Percentiles rank a stretch among this genome's conserved stretches.
phyloP scores from a whole-genome alignment of 1,139 yeast species.

The Hyphopichia pseudoburtonii region DNA sequence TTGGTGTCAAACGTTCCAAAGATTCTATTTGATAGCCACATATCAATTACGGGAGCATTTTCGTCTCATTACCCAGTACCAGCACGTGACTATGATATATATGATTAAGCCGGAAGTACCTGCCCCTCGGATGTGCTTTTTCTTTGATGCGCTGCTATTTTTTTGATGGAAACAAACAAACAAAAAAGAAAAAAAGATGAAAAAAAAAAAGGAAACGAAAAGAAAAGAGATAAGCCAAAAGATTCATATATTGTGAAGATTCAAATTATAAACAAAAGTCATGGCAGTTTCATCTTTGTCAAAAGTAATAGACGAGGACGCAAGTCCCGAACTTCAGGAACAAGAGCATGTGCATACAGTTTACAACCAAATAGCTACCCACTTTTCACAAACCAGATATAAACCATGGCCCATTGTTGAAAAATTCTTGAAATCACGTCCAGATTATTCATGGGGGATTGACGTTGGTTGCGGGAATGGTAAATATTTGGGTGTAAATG shows the following conservation, averaged over 20 bases:
- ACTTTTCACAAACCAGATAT: conserved; percentile 89
- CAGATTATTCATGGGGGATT: conserved; percentile 43
- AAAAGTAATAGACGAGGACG: conserved; percentile 23
- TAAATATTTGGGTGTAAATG: conserved; percentile 75
- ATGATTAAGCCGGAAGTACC: background rate
- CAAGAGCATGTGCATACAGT: conserved; percentile 82
- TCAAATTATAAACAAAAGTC: background rate
- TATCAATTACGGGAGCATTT: no score
- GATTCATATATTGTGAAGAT: no score
- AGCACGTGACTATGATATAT: no score
- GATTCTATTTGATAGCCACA: no score
- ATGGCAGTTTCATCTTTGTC: conserved; percentile 37
- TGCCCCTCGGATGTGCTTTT: background rate
- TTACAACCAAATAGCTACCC: conserved; percentile 87
- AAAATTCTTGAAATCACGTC: conserved; percentile 48
- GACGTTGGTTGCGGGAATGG: conserved; percentile 98
- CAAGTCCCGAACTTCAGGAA: conserved; percentile 68
- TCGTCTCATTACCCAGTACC: no score
- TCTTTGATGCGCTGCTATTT: background rate
- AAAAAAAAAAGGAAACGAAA: background rate
- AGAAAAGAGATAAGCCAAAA: background rate
- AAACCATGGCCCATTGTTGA: conserved; percentile 98
- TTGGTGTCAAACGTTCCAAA: no score
- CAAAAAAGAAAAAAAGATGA: background rate
- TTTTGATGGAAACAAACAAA: background rate